Evolutionary conservation across 73 alveolate species (phyloP).

Genomic region (Breviolum minutum): DNA sequence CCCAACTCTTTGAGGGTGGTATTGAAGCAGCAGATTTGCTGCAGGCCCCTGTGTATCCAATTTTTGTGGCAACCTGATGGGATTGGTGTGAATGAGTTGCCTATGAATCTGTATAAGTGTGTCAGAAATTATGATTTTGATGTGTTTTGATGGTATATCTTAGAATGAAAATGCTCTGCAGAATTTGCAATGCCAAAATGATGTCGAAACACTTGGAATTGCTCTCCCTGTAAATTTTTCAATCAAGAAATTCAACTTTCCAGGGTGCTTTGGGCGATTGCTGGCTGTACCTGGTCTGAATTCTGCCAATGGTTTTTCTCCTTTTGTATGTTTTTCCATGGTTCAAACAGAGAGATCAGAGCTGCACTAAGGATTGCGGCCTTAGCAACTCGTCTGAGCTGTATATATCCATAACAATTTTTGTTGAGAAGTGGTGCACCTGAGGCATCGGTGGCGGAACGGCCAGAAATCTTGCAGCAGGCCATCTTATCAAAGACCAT

Average conservation of each 20-base stretch:
- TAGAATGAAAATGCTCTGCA: too few species aligned
- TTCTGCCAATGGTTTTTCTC: too few species aligned
- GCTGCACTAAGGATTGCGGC: slow-evolving; percentile 48
- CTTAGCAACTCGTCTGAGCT: slow-evolving; percentile 22
- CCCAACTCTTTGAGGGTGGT: slow-evolving; percentile 77
- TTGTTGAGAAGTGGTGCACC: neutral
- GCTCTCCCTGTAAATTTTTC: neutral
- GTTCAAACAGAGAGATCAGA: too few species aligned
- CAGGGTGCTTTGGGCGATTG: slow-evolving; percentile 93
- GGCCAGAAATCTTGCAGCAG: slow-evolving; percentile 76
- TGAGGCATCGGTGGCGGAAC: slow-evolving; percentile 87
- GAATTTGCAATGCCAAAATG: too few species aligned
- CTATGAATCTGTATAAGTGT: too few species aligned
- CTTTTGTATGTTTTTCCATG: too few species aligned
- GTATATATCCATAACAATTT: neutral
- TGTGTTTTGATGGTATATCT: neutral
- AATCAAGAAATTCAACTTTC: neutral
- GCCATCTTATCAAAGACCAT: slow-evolving; percentile 54
- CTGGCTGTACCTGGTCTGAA: slow-evolving; percentile 42
- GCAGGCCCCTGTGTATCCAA: slow-evolving; percentile 33
- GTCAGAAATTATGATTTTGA: neutral
- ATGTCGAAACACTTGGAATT: neutral
- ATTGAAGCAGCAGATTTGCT: slow-evolving; percentile 73
- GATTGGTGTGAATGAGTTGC: too few species aligned
- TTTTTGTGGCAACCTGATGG: neutral